Percentiles rank a stretch among this genome's conserved stretches.
Evolutionary conservation across 2,329 filamentous ascomycete species (phyloP).

Genomic region (Aureobasidium sp.): DNA sequence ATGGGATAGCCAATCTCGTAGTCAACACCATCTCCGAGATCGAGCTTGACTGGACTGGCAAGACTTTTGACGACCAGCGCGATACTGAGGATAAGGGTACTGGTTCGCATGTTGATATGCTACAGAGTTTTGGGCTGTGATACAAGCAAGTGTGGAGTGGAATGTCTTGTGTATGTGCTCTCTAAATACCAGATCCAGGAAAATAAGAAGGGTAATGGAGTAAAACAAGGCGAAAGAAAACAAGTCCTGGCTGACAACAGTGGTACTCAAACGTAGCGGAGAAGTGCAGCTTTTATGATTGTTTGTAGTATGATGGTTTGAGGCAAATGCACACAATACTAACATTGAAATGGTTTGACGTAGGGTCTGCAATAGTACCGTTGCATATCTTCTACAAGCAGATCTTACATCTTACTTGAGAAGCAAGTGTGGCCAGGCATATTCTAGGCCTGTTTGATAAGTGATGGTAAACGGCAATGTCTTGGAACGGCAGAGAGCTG

Average conservation of each 20-base stretch:
- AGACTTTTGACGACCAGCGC: neutral
- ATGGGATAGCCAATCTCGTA: neutral
- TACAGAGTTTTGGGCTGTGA: too few relatives aligned
- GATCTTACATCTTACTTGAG: neutral
- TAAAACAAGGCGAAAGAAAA: too few relatives aligned
- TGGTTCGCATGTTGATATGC: neutral
- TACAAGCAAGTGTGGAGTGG: neutral
- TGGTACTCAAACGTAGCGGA: neutral
- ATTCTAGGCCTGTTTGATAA: neutral
- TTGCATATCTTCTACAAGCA: neutral
- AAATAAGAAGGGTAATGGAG: too few relatives aligned
- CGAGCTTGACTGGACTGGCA: neutral
- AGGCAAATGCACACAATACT: neutral
- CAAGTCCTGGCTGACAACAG: too few relatives aligned
- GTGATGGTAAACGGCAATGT: neutral
- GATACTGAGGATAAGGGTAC: neutral
- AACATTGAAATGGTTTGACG: neutral
- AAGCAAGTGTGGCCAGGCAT: neutral
- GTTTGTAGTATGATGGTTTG: neutral
- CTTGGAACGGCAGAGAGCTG: neutral
- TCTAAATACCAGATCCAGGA: neutral
- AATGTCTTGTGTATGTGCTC: neutral
- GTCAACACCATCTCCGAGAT: neutral
- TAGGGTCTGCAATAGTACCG: neutral
- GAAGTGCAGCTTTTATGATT: neutral